Percentiles rank a stretch among this genome's conserved stretches.
These are phyloP conservation scores for Talaromyces marneffei DNA, from an alignment of 2,329 filamentous ascomycete genomes.

Conservation along the genomic window DNA sequence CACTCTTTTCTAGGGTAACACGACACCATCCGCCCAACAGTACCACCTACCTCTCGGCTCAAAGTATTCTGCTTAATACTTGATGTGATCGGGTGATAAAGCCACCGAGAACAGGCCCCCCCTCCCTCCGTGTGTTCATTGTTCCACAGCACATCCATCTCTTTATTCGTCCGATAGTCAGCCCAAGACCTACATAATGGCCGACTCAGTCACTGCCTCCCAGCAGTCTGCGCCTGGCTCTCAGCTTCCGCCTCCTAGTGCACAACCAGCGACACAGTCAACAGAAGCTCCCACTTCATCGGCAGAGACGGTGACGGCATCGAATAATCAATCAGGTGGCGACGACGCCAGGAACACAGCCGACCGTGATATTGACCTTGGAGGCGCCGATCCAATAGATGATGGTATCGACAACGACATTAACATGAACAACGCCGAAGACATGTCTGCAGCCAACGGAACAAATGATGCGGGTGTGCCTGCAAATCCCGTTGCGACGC, in stretches of 20 bases:
- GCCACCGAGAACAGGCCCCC: neutral
- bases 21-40: neutral
- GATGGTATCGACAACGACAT: slow-evolving; percentile 34
- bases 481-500: slow-evolving; percentile 20
- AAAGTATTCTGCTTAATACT: neutral
- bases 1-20: neutral
- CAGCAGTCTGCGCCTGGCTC: slow-evolving; percentile 23
- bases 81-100: slow-evolving; percentile 5
- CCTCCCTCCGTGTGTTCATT: neutral
- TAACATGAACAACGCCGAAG: slow-evolving; percentile 28
- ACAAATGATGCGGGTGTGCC: slow-evolving; percentile 9
- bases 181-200: slow-evolving; percentile 1
- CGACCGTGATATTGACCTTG: slow-evolving; percentile 22
- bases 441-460: slow-evolving; percentile 17
- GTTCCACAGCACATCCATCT: neutral
- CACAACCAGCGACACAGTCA: slow-evolving; percentile 19
- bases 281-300: slow-evolving; percentile 20
- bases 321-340: slow-evolving; percentile 2
- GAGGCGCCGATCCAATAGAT: slow-evolving; percentile 26
- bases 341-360: slow-evolving; percentile 16
- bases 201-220: slow-evolving; percentile 8
- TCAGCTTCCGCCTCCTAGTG: slow-evolving; percentile 17
- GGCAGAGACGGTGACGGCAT: neutral
- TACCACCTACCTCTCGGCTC: neutral
- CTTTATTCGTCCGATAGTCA: neutral